phyloP scores from a whole-genome alignment of 441 rosid genomes.

The Jatropha multifida region DNA sequence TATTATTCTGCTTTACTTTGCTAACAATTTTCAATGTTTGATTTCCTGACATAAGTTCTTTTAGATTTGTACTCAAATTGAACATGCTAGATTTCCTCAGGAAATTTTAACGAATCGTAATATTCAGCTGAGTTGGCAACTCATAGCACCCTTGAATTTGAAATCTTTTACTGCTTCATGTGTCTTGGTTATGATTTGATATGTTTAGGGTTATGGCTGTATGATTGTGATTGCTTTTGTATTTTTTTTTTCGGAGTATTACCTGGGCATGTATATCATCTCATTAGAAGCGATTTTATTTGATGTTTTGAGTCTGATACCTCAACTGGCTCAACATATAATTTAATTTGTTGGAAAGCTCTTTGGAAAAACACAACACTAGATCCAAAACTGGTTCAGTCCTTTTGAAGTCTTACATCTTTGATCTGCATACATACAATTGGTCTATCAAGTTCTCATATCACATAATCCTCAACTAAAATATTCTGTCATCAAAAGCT shows the following conservation, averaged over 20 bases:
- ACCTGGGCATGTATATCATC: not conserved
- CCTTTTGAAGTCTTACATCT: not conserved
- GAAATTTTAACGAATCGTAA: not conserved
- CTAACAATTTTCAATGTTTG: not conserved
- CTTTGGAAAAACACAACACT: not conserved
- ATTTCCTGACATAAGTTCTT: not conserved
- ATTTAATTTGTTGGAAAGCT: not conserved
- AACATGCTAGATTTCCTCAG: not conserved
- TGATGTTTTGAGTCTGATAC: not conserved
- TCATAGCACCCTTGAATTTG: not conserved
- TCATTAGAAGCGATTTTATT: not conserved
- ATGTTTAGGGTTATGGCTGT: not conserved
- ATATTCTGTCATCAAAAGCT: not conserved
- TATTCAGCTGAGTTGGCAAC: not conserved
- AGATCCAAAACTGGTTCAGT: not conserved
- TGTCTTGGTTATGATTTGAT: slow-evolving; percentile 5
- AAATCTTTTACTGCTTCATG: not conserved
- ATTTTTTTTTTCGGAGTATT: not conserved
- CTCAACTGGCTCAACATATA: not conserved
- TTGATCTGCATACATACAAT: not conserved
- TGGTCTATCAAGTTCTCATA: not conserved
- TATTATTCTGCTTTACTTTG: slow-evolving; percentile 12
- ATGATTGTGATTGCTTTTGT: not conserved
- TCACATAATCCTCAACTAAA: not conserved
- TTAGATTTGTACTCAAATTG: slow-evolving; percentile 9